Evolutionary conservation across 1,284 basidiomycete species (phyloP), one percentile per base, ranked within the genome.

Genomic region (Inonotus obliquus): DNA sequence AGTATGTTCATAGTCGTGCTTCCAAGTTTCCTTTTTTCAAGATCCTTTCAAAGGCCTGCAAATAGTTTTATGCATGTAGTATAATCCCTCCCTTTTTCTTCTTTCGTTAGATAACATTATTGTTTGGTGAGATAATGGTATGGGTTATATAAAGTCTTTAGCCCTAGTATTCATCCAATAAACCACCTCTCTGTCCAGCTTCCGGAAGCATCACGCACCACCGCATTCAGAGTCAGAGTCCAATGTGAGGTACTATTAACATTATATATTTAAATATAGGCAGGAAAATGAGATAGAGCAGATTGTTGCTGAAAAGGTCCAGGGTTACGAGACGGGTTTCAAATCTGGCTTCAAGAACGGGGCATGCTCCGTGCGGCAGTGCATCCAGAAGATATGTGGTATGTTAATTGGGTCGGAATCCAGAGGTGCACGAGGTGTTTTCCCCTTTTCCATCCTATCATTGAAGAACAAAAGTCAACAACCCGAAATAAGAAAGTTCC

Each of bases 91-190:
- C 38, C 60, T 17, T 27, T 55, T 39, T 29, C 25, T n/a, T 57
- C 23, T 57, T 41, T 29, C 23, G 32, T 41, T 32, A 59, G 41
- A 51, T 51, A 51, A 23, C 29, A 17, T 19, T 38, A 23, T 13
- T 58, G 32, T 29, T 48, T 49, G 27, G 51, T 58, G 21, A n/a
- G 47, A 37, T 45, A 49, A 58, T 60, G 54, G 54, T 60, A 60
- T 60, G 59, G 14, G 41, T 41, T 60, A 60, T 54, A 48, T 47
- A 54, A 48, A 21, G 37, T 19, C 35, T 37, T 53, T 52, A 54
- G n/a, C 23, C 32, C n/a, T 39, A 7, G 21, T 14, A 49, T 45
- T n/a, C n/a, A 60, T 45, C 17, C n/a, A 60, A 54, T 21, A 47
- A 54, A 54, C 7, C 54, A 44, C 19, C 37, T 19, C 29, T 54